A percentile compares a stretch with the other conserved stretches of the same genome.
Evolutionary conservation across 1,139 yeast species (phyloP).

Genomic region (Nematodospora anomalae): DNA sequence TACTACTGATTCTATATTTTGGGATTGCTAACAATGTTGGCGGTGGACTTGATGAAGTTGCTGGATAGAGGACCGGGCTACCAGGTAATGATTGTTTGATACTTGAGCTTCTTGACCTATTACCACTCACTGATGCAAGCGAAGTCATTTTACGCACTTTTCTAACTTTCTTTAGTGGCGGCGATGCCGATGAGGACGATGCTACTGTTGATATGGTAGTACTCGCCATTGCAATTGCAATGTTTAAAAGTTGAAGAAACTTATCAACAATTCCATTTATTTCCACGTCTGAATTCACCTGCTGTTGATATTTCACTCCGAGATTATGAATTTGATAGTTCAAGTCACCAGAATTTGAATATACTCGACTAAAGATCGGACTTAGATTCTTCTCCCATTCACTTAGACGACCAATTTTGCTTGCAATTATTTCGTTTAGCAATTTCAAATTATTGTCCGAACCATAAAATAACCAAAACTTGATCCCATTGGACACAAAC

Average conservation of each 20-base stretch:
- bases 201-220: neutral
- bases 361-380: constrained; percentile 8
- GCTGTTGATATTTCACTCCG: constrained; percentile 10
- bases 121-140: neutral
- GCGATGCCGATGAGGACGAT: neutral
- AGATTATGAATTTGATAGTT: constrained; percentile 10
- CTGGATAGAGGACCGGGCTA: neutral
- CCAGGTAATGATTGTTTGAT: neutral
- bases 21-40: neutral
- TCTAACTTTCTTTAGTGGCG: neutral
- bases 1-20: constrained; percentile 7
- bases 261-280: neutral
- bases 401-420: constrained; percentile 2
- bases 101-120: neutral
- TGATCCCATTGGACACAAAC: neutral
- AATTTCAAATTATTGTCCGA: constrained; percentile 10
- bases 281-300: constrained; percentile 3
- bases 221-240: neutral
- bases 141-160: constrained; percentile 1
- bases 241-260: neutral
- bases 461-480: constrained; percentile 16
- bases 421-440: constrained; percentile 9
- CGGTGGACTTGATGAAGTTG: neutral
- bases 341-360: constrained; percentile 10
- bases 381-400: constrained; percentile 8